Evolutionary conservation across 352 stramenopile species (phyloP), one percentile per base, ranked within the genome.

Genomic region (Thraustotheca clavata): DNA sequence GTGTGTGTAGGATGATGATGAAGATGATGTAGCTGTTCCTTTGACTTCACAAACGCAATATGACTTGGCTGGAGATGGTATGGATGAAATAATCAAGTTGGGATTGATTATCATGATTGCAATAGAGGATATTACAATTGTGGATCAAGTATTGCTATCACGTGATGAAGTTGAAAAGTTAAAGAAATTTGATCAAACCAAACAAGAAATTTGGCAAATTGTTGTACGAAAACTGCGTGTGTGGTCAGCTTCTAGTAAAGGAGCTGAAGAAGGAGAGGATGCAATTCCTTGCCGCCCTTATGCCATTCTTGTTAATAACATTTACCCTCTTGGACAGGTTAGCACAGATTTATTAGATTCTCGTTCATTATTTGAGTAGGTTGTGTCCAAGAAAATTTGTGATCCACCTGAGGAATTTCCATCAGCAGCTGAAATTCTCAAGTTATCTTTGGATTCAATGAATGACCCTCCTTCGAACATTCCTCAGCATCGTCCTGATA

Each of bases 181-280:
- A 60, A 73, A 74, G 14, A 86, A 86, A 52, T 61, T 91, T 46
- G 80, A 87, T 54, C 80, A 91, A 73, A 87, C 77, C 24, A 72
- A 89, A 69, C 70, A 84, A 33, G 84, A 94, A 60, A 80, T 94
- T n/a, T 94, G 84, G 84, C 84, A 94, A 67, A 77, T 94, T 27
- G 84, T 94, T 35, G 82, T 94, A 36, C 84, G 84, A 27, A 85
- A 91, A 62, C 74, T 94, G n/a, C 80, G 84, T 43, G 84, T 94
- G 60, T 94, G 84, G 84, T 91, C 82, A 61, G 84, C 84, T 34
- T 89, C 84, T 4, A 91, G 79, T 55, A 35, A 63, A 0, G 79
- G 77, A n/a, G 76, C 72, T 3, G 79, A 68, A 0, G 79, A 88
- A 6, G 79, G 80, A 24, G 60, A 68, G 1, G 76, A 88, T 24